A percentile compares a stretch with the other conserved stretches of the same genome.
These are phyloP conservation scores for Pseudocercospora eumusae DNA, from an alignment of 2,329 filamentous ascomycete species.

Conservation along the genomic window DNA sequence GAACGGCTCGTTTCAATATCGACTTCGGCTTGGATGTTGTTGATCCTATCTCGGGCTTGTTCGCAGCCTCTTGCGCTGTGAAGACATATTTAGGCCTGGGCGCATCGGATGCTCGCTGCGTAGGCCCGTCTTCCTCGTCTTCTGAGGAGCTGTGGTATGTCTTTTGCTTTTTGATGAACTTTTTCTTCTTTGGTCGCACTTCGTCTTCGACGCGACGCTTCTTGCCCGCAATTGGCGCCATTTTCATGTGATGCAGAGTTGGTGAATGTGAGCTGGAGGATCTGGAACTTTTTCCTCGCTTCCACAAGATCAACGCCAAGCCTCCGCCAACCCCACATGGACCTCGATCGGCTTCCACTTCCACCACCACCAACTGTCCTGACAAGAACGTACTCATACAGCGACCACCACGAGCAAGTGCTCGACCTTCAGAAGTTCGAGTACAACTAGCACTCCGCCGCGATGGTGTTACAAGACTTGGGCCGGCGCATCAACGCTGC, in stretches of 20 bases:
- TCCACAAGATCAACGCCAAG: not conserved
- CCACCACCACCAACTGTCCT: not conserved
- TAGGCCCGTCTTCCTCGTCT: conserved; percentile 47
- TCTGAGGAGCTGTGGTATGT: conserved; percentile 66
- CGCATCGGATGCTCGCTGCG: conserved; percentile 32
- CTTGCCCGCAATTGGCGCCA: conserved; percentile 33
- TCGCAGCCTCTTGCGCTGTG: conserved; percentile 19
- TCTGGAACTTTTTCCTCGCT: conserved; percentile 2
- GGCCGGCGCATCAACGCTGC: conserved; percentile 98
- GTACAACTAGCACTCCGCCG: conserved; percentile 23
- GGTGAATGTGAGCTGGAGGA: not conserved
- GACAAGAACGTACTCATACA: not conserved
- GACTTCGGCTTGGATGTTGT: conserved; percentile 23
- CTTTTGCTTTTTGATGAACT: conserved; percentile 62
- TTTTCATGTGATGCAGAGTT: conserved; percentile 19
- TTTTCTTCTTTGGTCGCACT: conserved; percentile 55
- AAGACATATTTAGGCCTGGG: conserved; percentile 27
- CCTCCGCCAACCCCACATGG: conserved; percentile 4
- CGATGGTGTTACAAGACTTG: conserved; percentile 98
- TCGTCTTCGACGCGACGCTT: conserved; percentile 59
- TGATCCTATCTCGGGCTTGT: conserved; percentile 20
- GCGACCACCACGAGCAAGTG: not conserved
- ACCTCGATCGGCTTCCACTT: not conserved
- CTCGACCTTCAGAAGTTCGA: not conserved
- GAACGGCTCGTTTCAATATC: conserved; percentile 26